Evolutionary conservation across 345 rosid species (phyloP).

Genomic region (Boechera retrofracta): DNA sequence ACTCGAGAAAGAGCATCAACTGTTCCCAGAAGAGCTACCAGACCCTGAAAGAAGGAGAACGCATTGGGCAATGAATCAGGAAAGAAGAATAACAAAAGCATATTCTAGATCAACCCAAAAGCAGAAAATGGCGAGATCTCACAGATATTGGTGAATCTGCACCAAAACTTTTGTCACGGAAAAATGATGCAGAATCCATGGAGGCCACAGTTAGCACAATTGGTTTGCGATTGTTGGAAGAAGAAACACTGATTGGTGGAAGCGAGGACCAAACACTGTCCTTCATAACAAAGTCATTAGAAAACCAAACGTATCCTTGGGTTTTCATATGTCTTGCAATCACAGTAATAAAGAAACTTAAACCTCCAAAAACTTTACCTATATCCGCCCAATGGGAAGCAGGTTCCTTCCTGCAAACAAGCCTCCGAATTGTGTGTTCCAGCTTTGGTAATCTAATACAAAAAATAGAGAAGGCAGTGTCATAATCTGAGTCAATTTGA

Average conservation of each 20-base stretch:
- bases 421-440: slow-evolving; percentile 85
- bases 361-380: slow-evolving; percentile 59
- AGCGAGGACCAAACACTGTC: slow-evolving; percentile 99
- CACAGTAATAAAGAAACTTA: slow-evolving; percentile 16
- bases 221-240: slow-evolving; percentile 63
- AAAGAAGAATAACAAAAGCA: slow-evolving; percentile 15
- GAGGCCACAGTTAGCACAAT: slow-evolving; percentile 74
- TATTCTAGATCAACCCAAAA: slow-evolving; percentile 19
- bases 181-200: slow-evolving; percentile 96
- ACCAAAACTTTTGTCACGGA: slow-evolving; percentile 91
- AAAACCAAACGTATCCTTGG: slow-evolving; percentile 32
- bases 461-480: slow-evolving; percentile 18
- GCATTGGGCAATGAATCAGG: neutral
- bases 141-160: slow-evolving; percentile 97
- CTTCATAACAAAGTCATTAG: slow-evolving; percentile 59
- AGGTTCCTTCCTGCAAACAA: slow-evolving; percentile 80
- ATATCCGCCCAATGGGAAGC: slow-evolving; percentile 98
- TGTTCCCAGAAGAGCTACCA: slow-evolving; percentile 90
- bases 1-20: slow-evolving; percentile 91
- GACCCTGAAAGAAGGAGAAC: slow-evolving; percentile 58
- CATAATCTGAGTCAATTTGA: slow-evolving; percentile 36
- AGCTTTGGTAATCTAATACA: slow-evolving; percentile 80
- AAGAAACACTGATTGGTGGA: slow-evolving; percentile 72
- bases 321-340: slow-evolving; percentile 7
- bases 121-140: slow-evolving; percentile 46